These are phyloP conservation scores for Hyaloscypha variabilis DNA, from an alignment of 495 filamentous ascomycete species.

Conservation along the genomic window DNA sequence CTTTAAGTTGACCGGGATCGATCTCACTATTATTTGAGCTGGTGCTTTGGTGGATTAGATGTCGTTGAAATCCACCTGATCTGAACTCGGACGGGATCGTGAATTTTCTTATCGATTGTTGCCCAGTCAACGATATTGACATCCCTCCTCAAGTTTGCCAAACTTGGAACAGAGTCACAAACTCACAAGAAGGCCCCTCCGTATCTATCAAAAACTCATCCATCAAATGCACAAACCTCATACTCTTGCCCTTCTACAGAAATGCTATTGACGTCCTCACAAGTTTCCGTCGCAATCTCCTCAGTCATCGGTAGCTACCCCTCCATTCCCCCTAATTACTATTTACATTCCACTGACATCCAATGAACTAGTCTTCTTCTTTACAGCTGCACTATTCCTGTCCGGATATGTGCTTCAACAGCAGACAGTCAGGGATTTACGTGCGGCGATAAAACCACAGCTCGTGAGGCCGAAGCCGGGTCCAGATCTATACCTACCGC, in stretches of 20 bases:
- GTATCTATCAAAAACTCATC: background rate
- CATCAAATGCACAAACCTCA: background rate
- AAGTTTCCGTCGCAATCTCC: conserved; percentile 54
- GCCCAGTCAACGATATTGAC: conserved; percentile 19
- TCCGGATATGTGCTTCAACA: conserved; percentile 58
- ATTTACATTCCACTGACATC: conserved; percentile 6
- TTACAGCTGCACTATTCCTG: conserved; percentile 53
- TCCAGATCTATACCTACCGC: conserved; percentile 45
- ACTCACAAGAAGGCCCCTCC: background rate
- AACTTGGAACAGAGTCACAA: background rate
- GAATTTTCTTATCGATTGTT: conserved; percentile 23
- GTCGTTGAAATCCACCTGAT: no score
- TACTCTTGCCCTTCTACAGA: background rate
- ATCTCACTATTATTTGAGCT: no score
- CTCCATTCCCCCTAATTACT: background rate
- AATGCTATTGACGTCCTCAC: conserved; percentile 54
- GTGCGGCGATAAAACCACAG: conserved; percentile 46
- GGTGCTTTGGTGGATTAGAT: no score
- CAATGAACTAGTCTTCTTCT: conserved; percentile 44
- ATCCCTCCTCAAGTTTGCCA: background rate
- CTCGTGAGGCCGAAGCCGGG: conserved; percentile 33
- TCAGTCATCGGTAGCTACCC: conserved; percentile 45
- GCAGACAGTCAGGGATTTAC: conserved; percentile 51
- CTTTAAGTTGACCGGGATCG: no score
- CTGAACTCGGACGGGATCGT: background rate